These are phyloP conservation scores for Hericium rajendrae DNA, from an alignment of 768 basidiomycete species.

Conservation along the genomic window DNA sequence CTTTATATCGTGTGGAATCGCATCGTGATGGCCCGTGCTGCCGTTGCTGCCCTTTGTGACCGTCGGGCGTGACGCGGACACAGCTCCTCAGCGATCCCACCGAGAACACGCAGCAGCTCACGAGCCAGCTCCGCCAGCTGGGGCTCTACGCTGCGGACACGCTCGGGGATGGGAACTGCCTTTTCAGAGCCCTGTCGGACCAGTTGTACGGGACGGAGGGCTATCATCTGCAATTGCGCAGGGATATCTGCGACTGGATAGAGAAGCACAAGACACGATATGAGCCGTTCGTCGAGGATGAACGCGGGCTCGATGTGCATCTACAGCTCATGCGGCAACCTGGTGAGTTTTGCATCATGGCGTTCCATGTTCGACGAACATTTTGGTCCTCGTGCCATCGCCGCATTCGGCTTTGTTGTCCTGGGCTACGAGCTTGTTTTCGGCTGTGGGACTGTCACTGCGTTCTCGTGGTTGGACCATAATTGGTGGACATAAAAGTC, in stretches of 20 bases:
- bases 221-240: conserved; percentile 56
- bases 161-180: conserved; percentile 86
- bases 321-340: conserved; percentile 70
- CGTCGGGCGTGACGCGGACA: not conserved
- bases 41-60: not conserved
- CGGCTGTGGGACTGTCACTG: too few relatives aligned
- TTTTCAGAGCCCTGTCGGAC: conserved; percentile 85
- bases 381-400: not conserved
- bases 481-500: too few relatives aligned
- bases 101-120: conserved; percentile 56
- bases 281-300: conserved; percentile 81
- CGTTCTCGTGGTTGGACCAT: too few relatives aligned
- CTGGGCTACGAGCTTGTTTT: not conserved
- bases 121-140: conserved; percentile 61
- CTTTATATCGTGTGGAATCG: not conserved
- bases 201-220: conserved; percentile 74
- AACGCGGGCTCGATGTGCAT: conserved; percentile 66
- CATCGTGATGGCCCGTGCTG: not conserved
- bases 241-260: conserved; percentile 80
- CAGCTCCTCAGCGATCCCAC: conserved; percentile 47
- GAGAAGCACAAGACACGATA: conserved; percentile 59
- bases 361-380: too few relatives aligned
- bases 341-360: conserved; percentile 32
- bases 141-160: conserved; percentile 85
- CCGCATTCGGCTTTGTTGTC: conserved; percentile 1